Base-by-base conservation (phyloP, 2,329 filamentous ascomycete species). In the Mycosphaerella sp. region DNA sequence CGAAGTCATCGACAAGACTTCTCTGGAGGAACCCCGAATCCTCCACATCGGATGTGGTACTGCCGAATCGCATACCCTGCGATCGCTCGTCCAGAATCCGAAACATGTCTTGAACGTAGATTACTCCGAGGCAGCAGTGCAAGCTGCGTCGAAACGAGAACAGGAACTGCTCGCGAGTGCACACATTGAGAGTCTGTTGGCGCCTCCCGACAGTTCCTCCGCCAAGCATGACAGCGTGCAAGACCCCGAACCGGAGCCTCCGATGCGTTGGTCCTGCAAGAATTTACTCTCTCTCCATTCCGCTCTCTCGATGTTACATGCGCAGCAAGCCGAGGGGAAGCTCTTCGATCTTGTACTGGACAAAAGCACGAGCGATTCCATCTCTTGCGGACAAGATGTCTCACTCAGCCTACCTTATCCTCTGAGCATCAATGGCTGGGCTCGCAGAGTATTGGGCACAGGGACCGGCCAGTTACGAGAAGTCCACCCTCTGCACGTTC, bases 401-500 rank as follows among this genome's bases (percentile, higher is more conserved):
- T 40, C 40, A 6, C 50, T 60, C n/a, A 51, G 48, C 31, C 45
- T 63, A 1, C 59, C 61, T 1, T 63, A 63, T 39, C 56, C 58
- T 1, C 53, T 63, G 12, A 54, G 48, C 46, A 58, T 57, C 46
- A 62, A 62, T 34, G 58, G 60, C 50, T 62, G 60, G 60, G 53
- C 60, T 23, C 46, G 58, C 10, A 47, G 60, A 31, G 53, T 60
- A 8, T 45, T 57, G 14, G 49, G 49, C 10, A 57, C 47, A 9
- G 56, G 53, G 7, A 56, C 58, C 6, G 41, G 45, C n/a, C 56
- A 57, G 17, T 51, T 58, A n/a, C 55, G 51, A 41, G 51, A 56
- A 29, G 58, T 73, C 3, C 69, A 74, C 49, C 72, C 72, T 14
- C 49, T 74, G 2, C 65, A 70, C 38, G 57, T 74, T 23, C 60